These are phyloP conservation scores for Ceratocystiopsis minuta DNA, from an alignment of 2,329 filamentous ascomycete genomes.

Conservation along the genomic window DNA sequence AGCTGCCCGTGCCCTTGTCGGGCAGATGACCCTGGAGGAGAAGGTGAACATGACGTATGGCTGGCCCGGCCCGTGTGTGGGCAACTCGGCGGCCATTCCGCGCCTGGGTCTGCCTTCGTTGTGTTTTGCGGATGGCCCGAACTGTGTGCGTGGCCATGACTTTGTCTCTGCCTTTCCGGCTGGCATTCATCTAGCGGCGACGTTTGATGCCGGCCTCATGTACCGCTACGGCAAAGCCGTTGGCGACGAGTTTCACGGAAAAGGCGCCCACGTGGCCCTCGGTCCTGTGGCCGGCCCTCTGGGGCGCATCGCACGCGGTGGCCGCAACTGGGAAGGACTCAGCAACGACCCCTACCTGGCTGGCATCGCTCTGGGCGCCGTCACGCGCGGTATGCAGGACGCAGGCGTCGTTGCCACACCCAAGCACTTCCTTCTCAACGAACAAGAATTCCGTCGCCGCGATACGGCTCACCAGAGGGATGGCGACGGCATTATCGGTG, in stretches of 20 bases:
- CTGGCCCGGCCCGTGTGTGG: constrained; percentile 15
- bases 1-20: constrained; percentile 48
- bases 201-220: constrained; percentile 50
- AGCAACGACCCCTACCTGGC: constrained; percentile 17
- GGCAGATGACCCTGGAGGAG: constrained; percentile 41
- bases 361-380: constrained; percentile 13
- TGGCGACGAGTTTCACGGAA: constrained; percentile 47
- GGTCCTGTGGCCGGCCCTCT: constrained; percentile 40
- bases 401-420: constrained; percentile 57
- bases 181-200: constrained; percentile 50
- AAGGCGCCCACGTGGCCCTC: constrained; percentile 54
- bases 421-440: constrained; percentile 45
- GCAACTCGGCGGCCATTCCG: constrained; percentile 16
- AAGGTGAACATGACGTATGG: constrained; percentile 23
- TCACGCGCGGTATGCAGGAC: constrained; percentile 15
- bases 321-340: constrained; percentile 40
- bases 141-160: constrained; percentile 17
- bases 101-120: constrained; percentile 25
- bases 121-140: constrained; percentile 25
- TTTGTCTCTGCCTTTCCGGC: constrained; percentile 37
- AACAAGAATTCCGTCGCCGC: constrained; percentile 36
- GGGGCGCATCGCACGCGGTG: constrained; percentile 43
- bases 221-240: constrained; percentile 48
- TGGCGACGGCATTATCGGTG: constrained; percentile 30
- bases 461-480: constrained; percentile 16